Evolutionary conservation across 768 basidiomycete genomes (phyloP).

Genomic region (Agaricus sinodeliciosus): DNA sequence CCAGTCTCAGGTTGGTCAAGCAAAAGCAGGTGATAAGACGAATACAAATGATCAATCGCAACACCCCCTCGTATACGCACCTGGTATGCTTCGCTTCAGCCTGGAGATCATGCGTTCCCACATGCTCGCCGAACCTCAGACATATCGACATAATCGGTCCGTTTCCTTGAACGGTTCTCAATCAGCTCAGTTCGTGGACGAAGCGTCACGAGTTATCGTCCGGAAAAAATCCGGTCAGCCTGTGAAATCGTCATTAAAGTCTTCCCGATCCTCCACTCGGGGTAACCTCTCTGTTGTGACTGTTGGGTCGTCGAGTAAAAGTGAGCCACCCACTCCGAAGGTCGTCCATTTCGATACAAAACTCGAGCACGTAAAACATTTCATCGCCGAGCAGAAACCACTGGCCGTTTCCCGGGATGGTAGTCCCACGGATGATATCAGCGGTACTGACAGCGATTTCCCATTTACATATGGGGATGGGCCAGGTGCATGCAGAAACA

Average conservation of each 20-base stretch:
- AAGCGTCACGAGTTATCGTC: constrained; percentile 40
- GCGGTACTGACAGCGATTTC: constrained; percentile 74
- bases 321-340: constrained; percentile 81
- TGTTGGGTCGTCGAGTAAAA: constrained; percentile 44
- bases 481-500: constrained; percentile 21
- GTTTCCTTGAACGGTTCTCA: constrained; percentile 24
- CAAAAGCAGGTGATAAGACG: constrained; percentile 10
- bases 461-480: constrained; percentile 55
- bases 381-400: constrained; percentile 92
- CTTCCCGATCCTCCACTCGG: constrained; percentile 45
- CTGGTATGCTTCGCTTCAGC: constrained; percentile 30
- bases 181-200: constrained; percentile 17
- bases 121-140: constrained; percentile 3
- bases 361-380: constrained; percentile 91
- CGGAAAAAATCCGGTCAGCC: constrained; percentile 95
- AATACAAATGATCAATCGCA: constrained; percentile 23
- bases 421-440: constrained; percentile 78
- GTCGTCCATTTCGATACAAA: constrained; percentile 90
- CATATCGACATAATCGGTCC: constrained; percentile 15
- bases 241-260: constrained; percentile 87
- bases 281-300: constrained; percentile 49
- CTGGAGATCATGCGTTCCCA: constrained; percentile 16
- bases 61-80: constrained; percentile 31
- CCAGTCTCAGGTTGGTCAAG: not conserved
- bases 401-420: constrained; percentile 89